Base-by-base conservation (phyloP, 805 yeast species). In the Cyberlindnera japonica region DNA sequence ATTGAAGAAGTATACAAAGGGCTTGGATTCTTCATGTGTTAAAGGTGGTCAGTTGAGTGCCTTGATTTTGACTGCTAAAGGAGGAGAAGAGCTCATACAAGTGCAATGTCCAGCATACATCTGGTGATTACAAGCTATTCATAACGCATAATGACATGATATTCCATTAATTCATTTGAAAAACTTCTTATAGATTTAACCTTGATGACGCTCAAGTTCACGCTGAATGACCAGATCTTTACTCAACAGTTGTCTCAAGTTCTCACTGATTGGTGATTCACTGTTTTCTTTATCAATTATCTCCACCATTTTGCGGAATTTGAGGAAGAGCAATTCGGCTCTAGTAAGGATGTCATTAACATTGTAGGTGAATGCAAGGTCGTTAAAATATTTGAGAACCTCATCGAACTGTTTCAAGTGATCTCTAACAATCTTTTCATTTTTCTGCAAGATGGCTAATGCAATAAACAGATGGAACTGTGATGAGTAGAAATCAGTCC, bases 381-480 rank as follows among this genome's bases (percentile, higher is more conserved):
- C 97, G 63, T 93, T 93, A 77, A 91, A 84, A 59, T 84, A 93
- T 65, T 85, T 88, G 55, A 93, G 72, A 19, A 93, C 90, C 59
- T 91, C 96, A 58, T 93, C 98, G 64, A 93, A 91, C 46, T 81
- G 79, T 23, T 68, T 68, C 44, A 93, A 68, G 53, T 87, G 83
- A 29, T 80, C 76, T 47, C 81, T 77, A 22, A 91, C 85, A 29
- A 85, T 79, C 34, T 80, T 75, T 52, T 89, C 85, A 61, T 90
- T 81, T 53, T 87, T 88, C 55, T 91, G 95, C 35, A 93, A 69
- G n/a, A 93, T 81, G 0, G 95, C 93, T 50, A 91, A 66, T 15
- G 95, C 91, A 53, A 93, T 73, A 56, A 93, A 89, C 26, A 93
- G 63, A 51, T 89, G 95, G 59, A 83, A 90, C 60, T 93, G 97